Evolutionary conservation across 2,329 filamentous ascomycete genomes (phyloP).

Genomic region (Ophiostoma montium): DNA sequence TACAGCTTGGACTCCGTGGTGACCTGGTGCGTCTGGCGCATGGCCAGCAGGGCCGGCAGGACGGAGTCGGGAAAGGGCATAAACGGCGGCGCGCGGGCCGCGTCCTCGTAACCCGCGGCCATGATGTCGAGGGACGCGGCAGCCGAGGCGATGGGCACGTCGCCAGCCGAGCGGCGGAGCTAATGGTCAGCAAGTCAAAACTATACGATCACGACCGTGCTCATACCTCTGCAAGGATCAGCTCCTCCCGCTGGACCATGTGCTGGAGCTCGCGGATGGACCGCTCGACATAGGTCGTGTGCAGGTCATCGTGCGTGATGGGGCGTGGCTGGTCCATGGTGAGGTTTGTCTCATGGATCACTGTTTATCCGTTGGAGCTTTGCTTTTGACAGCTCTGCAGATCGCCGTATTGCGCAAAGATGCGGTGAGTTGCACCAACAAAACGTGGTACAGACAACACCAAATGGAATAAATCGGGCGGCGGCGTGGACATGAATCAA

Average conservation of each 20-base stretch:
- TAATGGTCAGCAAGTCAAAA: slow-evolving; percentile 8
- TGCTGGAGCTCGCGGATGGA: slow-evolving; percentile 54
- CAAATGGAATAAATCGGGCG: too few species aligned
- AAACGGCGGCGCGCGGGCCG: slow-evolving; percentile 47
- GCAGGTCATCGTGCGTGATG: slow-evolving; percentile 23
- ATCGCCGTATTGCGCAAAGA: too few species aligned
- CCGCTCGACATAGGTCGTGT: slow-evolving; percentile 45
- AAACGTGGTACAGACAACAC: too few species aligned
- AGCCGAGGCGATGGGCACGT: slow-evolving; percentile 12
- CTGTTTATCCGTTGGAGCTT: background rate
- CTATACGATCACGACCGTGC: background rate
- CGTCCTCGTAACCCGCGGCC: slow-evolving; percentile 49
- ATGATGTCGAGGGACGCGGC: slow-evolving; percentile 33
- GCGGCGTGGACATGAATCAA: too few species aligned
- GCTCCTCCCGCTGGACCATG: slow-evolving; percentile 39
- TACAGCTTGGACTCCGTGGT: slow-evolving; percentile 50
- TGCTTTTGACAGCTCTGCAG: background rate
- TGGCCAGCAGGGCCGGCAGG: slow-evolving; percentile 55
- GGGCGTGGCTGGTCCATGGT: slow-evolving; percentile 17
- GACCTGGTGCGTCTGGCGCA: slow-evolving; percentile 51
- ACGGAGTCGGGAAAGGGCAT: slow-evolving; percentile 54
- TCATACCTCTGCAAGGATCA: slow-evolving; percentile 31
- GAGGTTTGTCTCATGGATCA: background rate
- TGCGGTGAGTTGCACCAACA: too few species aligned
- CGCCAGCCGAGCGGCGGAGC: slow-evolving; percentile 11